phyloP scores from a whole-genome alignment of 2,329 filamentous ascomycete species.

The Gyromitra esculenta region DNA sequence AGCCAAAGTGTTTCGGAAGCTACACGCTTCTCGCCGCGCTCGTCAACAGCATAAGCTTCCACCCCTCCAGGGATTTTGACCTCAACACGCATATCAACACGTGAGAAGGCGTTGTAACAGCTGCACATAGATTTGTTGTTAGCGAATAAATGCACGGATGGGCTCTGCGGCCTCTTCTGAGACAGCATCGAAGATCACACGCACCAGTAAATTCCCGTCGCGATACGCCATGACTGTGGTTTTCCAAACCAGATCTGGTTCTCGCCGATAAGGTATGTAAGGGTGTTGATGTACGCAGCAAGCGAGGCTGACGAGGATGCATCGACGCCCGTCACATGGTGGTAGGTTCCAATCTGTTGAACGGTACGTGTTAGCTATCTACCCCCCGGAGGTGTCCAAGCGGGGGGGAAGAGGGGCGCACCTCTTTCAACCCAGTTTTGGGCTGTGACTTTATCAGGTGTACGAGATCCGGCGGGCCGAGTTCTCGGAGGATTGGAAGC shows the following conservation, averaged over 20 bases:
- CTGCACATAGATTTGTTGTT: conserved; percentile 59
- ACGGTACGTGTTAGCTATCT: conserved; percentile 23
- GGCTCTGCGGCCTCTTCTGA: background rate
- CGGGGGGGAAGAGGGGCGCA: conserved; percentile 30
- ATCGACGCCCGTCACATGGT: conserved; percentile 97
- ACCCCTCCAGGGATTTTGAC: conserved; percentile 96
- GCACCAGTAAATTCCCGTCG: conserved; percentile 93
- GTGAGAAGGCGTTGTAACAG: conserved; percentile 99
- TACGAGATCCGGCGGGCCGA: conserved; percentile 94
- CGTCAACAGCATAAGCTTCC: conserved; percentile 96
- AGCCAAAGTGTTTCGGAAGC: conserved; percentile 90
- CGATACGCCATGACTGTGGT: conserved; percentile 72
- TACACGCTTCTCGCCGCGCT: conserved; percentile 86
- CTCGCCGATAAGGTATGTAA: conserved; percentile 77
- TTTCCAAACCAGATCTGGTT: conserved; percentile 58
- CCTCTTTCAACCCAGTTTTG: conserved; percentile 58
- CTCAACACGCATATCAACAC: conserved; percentile 97
- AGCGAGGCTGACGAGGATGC: conserved; percentile 96
- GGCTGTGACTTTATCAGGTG: conserved; percentile 78
- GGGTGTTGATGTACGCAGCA: conserved; percentile 96
- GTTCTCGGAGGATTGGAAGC: conserved; percentile 83
- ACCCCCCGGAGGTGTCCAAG: conserved; percentile 12
- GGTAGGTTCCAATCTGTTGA: conserved; percentile 84
- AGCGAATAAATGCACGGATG: conserved; percentile 37
- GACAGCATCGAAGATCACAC: conserved; percentile 26